phyloP scores from a whole-genome alignment of 495 filamentous ascomycete species.

The Endocarpon pusillum region DNA sequence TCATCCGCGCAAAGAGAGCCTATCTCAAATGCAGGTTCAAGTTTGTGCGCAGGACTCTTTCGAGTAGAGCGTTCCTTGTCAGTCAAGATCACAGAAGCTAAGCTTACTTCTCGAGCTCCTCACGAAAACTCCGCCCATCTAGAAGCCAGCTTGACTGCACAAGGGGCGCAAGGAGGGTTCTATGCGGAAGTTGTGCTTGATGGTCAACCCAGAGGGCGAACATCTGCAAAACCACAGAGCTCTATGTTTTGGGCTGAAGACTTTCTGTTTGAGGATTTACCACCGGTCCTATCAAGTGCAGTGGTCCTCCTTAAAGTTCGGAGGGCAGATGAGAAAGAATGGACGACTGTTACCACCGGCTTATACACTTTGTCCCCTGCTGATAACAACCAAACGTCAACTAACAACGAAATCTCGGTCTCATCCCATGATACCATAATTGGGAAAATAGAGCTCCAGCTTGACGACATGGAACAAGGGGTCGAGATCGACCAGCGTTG shows the following conservation, averaged over 20 bases:
- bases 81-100: conserved; percentile 44
- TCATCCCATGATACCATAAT: conserved; percentile 40
- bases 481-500: conserved; percentile 85
- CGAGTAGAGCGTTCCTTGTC: conserved; percentile 44
- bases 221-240: conserved; percentile 65
- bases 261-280: conserved; percentile 71
- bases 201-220: conserved; percentile 73
- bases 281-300: conserved; percentile 57
- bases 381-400: conserved; percentile 24
- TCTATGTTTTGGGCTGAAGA: conserved; percentile 94
- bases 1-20: conserved; percentile 10
- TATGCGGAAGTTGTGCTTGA: conserved; percentile 88
- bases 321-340: conserved; percentile 34
- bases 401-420: conserved; percentile 33
- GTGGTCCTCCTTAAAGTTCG: conserved; percentile 65
- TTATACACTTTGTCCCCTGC: conserved; percentile 24
- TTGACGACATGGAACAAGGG: conserved; percentile 66
- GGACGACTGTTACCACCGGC: conserved; percentile 32
- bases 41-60: conserved; percentile 41
- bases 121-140: conserved; percentile 4
- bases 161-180: conserved; percentile 31
- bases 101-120: conserved; percentile 22
- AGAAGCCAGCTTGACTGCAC: conserved; percentile 20
- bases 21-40: conserved; percentile 9
- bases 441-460: conserved; percentile 64